phyloP scores from a whole-genome alignment of 2,329 filamentous ascomycete species.

The Colletotrichum sp. region DNA sequence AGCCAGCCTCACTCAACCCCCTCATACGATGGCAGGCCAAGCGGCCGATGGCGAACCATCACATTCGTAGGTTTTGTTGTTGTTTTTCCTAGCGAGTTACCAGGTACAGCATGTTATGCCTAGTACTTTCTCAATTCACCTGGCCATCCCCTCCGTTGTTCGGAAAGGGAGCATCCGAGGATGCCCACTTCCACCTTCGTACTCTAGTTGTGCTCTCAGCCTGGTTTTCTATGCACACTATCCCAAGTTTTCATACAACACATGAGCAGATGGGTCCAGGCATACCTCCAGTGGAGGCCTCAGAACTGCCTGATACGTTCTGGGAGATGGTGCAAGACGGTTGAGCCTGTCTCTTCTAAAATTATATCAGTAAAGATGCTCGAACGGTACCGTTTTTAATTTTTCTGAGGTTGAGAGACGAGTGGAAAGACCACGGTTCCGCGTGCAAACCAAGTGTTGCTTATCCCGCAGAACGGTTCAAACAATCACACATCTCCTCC shows the following conservation, averaged over 20 bases:
- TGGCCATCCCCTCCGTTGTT: background rate
- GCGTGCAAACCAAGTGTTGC: rapidly evolving
- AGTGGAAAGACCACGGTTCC: background rate
- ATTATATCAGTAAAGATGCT: too few relatives aligned
- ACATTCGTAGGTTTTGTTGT: background rate
- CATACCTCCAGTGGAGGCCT: background rate
- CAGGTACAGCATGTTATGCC: background rate
- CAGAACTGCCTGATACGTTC: background rate
- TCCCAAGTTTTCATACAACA: rapidly evolving
- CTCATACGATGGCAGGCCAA: background rate
- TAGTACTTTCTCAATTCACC: background rate
- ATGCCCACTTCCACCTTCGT: background rate
- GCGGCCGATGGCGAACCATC: background rate
- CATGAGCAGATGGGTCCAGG: background rate
- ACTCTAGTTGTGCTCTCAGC: rapidly evolving
- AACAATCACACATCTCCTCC: background rate
- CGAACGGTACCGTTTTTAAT: too few relatives aligned
- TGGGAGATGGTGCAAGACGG: rapidly evolving
- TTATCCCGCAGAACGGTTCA: background rate
- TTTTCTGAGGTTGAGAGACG: background rate
- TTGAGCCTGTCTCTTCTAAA: background rate
- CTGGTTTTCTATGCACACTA: background rate
- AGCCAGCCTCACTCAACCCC: background rate
- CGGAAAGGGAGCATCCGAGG: background rate
- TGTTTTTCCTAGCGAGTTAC: background rate